Conservation (phyloP, 805 yeast genomes). For the Saccharomycopsis capsularis region DNA sequence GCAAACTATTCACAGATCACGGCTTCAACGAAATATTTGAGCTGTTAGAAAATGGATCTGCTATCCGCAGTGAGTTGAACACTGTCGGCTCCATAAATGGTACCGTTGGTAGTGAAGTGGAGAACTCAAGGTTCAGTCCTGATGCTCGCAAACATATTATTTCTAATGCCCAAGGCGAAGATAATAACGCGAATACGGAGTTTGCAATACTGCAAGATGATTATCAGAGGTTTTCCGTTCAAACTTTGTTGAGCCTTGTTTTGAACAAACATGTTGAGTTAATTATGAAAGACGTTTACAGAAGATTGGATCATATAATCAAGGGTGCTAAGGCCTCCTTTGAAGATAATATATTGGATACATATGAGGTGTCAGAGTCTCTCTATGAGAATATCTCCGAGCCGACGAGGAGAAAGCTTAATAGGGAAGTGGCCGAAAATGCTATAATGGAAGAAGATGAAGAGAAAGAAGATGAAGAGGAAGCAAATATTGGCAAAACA, state of each 20-base stretch:
- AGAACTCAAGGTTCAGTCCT: neutral
- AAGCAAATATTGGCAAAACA: neutral
- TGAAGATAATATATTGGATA: neutral
- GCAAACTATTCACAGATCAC: constrained; percentile 6
- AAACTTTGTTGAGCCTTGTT: constrained; percentile 15
- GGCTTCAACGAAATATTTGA: constrained; percentile 12
- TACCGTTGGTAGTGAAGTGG: neutral
- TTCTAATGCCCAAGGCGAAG: neutral
- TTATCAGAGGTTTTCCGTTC: constrained; percentile 10
- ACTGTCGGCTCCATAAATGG: neutral
- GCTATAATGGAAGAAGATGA: constrained; percentile 7
- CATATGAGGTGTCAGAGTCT: neutral
- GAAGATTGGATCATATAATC: neutral
- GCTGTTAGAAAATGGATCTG: constrained; percentile 3
- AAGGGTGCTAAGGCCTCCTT: neutral
- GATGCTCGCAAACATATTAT: neutral
- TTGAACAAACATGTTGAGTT: constrained; percentile 17
- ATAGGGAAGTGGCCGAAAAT: neutral
- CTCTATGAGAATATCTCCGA: too few relatives aligned
- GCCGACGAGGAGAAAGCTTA: too few relatives aligned
- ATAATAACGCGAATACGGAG: neutral
- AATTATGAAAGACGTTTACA: constrained; percentile 9
- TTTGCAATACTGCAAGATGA: too few relatives aligned
- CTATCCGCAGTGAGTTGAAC: neutral
- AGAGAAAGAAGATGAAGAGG: constrained; percentile 2